Percentiles rank a stretch among this genome's conserved stretches.
Conservation (phyloP, 306 rosid genomes). For the Bauhinia variegata region DNA sequence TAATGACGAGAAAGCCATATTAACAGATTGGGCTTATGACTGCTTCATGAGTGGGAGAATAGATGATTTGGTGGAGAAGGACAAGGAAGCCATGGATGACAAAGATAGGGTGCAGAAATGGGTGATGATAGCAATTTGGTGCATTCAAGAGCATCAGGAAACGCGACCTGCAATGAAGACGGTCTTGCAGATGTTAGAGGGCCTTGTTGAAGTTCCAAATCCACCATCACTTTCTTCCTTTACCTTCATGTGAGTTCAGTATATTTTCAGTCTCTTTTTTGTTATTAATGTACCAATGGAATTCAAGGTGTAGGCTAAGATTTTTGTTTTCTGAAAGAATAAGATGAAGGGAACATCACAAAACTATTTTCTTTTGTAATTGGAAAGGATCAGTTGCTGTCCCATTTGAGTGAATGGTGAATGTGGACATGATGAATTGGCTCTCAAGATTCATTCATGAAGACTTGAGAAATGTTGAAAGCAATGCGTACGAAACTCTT, state of each 20-base stretch:
- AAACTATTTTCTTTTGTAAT: too few relatives aligned
- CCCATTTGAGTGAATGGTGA: too few relatives aligned
- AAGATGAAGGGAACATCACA: too few relatives aligned
- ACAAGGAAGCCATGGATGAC: neutral
- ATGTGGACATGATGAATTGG: too few relatives aligned
- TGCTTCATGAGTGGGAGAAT: neutral
- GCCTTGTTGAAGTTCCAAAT: neutral
- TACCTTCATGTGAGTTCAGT: neutral
- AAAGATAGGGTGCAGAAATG: neutral
- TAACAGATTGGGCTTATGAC: conserved; percentile 2
- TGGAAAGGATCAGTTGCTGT: too few relatives aligned
- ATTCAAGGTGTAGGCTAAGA: too few relatives aligned
- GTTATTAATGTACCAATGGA: too few relatives aligned
- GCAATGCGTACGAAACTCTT: too few relatives aligned
- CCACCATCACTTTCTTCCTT: neutral
- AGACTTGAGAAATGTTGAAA: too few relatives aligned
- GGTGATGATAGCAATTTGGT: neutral
- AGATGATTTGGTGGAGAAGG: neutral
- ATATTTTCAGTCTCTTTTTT: too few relatives aligned
- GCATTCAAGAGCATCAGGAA: conserved; percentile 1
- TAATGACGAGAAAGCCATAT: neutral
- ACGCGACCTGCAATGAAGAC: neutral
- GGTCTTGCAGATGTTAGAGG: conserved; percentile 1
- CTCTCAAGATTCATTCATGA: too few relatives aligned
- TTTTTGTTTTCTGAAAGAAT: too few relatives aligned